These are phyloP conservation scores for Cladophialophora immunda DNA, from an alignment of 2,329 filamentous ascomycete genomes.

Conservation along the genomic window DNA sequence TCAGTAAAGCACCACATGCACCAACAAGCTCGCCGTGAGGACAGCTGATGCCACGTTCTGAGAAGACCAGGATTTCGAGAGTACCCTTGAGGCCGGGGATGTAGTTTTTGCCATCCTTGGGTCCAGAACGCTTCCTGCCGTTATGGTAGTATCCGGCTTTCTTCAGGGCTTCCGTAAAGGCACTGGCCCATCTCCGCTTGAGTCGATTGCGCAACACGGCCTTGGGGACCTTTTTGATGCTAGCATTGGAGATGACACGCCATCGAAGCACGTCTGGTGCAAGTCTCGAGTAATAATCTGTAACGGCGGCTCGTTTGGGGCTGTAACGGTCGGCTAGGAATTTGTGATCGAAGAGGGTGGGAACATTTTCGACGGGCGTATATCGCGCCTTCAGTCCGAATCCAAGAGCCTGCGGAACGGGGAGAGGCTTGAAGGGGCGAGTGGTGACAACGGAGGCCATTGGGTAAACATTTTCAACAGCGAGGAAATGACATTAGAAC, in stretches of 20 bases:
- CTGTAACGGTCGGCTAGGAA: conserved; percentile 46
- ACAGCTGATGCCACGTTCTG: conserved; percentile 15
- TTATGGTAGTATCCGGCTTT: conserved; percentile 52
- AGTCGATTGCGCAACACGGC: conserved; percentile 58
- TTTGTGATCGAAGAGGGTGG: conserved; percentile 32
- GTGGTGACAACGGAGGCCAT: conserved; percentile 12
- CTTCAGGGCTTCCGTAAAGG: conserved; percentile 56
- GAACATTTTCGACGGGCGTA: conserved; percentile 38
- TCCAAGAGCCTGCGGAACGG: conserved; percentile 20
- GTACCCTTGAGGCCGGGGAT: conserved; percentile 47
- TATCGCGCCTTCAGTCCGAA: conserved; percentile 21
- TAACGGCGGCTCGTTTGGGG: conserved; percentile 45
- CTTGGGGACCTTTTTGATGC: conserved; percentile 46
- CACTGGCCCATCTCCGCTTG: conserved; percentile 53
- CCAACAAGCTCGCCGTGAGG: conserved; percentile 26
- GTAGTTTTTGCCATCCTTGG: conserved; percentile 30
- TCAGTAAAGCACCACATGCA: conserved; percentile 18
- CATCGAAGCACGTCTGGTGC: conserved; percentile 59
- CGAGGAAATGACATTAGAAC: not conserved
- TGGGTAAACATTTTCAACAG: not conserved
- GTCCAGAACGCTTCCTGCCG: conserved; percentile 12
- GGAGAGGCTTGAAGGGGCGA: conserved; percentile 18
- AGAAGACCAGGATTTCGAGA: conserved; percentile 44
- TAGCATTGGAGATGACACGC: conserved; percentile 48
- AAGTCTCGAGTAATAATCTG: conserved; percentile 49